Percentiles rank a stretch among this genome's conserved stretches.
Conservation (phyloP, 805 yeast genomes). For the Hanseniaspora singularis region DNA sequence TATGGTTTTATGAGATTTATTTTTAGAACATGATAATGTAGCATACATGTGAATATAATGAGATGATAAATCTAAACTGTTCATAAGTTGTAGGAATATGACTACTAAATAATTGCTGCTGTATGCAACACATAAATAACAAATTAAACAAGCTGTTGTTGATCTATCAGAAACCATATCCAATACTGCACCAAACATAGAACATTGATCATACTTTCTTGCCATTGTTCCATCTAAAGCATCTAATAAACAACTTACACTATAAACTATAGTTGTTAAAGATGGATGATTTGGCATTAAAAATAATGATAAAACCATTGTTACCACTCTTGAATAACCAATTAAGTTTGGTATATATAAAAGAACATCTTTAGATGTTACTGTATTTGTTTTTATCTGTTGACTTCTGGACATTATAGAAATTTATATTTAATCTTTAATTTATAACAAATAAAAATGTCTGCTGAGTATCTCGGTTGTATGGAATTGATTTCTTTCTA, state of each 20-base stretch:
- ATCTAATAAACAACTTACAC: slow-evolving; percentile 81
- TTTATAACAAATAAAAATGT: no score
- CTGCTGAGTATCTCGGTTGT: no score
- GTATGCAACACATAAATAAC: slow-evolving; percentile 68
- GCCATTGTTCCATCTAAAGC: slow-evolving; percentile 97
- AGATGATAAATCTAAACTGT: slow-evolving; percentile 77
- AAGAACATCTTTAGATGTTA: slow-evolving; percentile 47
- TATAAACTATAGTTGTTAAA: slow-evolving; percentile 62
- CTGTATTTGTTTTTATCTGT: slow-evolving; percentile 4
- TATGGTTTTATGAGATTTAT: slow-evolving; percentile 71
- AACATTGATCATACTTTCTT: slow-evolving; percentile 73
- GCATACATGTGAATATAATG: slow-evolving; percentile 99
- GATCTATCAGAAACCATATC: slow-evolving; percentile 99
- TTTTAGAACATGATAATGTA: slow-evolving; percentile 58
- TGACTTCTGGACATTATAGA: no score
- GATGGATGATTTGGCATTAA: slow-evolving; percentile 79
- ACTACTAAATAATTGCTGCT: slow-evolving; percentile 40
- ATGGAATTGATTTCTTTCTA: no score
- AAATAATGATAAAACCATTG: slow-evolving; percentile 68
- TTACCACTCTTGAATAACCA: slow-evolving; percentile 73
- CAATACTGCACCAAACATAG: slow-evolving; percentile 87
- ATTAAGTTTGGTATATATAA: slow-evolving; percentile 81
- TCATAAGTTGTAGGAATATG: slow-evolving; percentile 58
- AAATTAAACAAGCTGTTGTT: slow-evolving; percentile 86
- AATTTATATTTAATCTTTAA: no score